Conservation (phyloP, 2,329 filamentous ascomycete species). For the Myriangium duriaei region DNA sequence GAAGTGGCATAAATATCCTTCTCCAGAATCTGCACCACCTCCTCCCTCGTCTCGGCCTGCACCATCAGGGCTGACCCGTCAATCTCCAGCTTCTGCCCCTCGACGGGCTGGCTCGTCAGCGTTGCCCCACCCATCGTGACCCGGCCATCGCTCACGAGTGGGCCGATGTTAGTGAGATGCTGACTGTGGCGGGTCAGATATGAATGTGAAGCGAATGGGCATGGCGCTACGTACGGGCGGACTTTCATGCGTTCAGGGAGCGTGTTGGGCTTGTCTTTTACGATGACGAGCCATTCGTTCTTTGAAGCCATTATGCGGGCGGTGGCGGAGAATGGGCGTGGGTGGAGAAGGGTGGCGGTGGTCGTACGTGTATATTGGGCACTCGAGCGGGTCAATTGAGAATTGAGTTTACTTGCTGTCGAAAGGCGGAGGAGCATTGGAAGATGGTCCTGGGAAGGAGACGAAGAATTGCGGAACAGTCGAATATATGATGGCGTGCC, state of each 20-base stretch:
- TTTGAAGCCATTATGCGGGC: conserved; percentile 25
- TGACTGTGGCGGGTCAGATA: too few species aligned
- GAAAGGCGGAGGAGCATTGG: too few species aligned
- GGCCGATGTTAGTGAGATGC: conserved; percentile 47
- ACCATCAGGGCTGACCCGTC: conserved; percentile 60
- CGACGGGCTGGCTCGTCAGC: conserved; percentile 50
- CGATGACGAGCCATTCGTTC: conserved; percentile 39
- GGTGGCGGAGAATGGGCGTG: conserved; percentile 14
- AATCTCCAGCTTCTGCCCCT: conserved; percentile 55
- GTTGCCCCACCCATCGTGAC: conserved; percentile 58
- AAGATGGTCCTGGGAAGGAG: too few species aligned
- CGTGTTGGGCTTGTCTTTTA: conserved; percentile 32
- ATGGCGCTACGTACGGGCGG: conserved; percentile 25
- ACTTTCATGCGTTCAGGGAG: conserved; percentile 32
- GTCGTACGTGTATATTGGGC: too few species aligned
- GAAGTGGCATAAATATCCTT: conserved; percentile 59
- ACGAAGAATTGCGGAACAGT: too few species aligned
- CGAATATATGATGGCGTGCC: too few species aligned
- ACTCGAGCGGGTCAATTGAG: too few species aligned
- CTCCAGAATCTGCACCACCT: conserved; percentile 53
- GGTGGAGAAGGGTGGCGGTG: not conserved
- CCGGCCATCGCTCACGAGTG: conserved; percentile 41
- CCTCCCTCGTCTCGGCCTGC: conserved; percentile 54
- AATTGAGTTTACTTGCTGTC: too few species aligned
- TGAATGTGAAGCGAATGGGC: not conserved